These are phyloP conservation scores for Pseudevernia furfuracea DNA, from an alignment of 495 filamentous ascomycete species.

Conservation along the genomic window DNA sequence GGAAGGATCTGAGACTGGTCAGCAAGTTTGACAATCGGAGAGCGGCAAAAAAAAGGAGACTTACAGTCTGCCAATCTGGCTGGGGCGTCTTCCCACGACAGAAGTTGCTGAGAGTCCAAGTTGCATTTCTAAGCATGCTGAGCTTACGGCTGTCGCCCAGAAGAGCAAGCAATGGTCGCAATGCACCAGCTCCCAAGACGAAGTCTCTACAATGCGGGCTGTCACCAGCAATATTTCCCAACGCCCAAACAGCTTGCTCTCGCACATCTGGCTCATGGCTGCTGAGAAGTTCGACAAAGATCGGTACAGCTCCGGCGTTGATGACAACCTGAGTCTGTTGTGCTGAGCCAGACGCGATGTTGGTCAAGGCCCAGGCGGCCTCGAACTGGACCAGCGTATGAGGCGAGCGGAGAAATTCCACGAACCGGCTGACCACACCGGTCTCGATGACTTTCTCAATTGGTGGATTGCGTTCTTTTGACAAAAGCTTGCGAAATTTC, in stretches of 20 bases:
- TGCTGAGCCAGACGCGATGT: slow-evolving; percentile 96
- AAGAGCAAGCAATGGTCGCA: slow-evolving; percentile 78
- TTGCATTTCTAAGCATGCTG: slow-evolving; percentile 98
- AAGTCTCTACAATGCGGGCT: slow-evolving; percentile 96
- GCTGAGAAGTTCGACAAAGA: slow-evolving; percentile 90
- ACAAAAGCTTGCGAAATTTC: slow-evolving; percentile 95
- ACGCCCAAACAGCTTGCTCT: slow-evolving; percentile 97
- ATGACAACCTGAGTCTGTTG: slow-evolving; percentile 98
- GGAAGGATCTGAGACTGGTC: slow-evolving; percentile 67
- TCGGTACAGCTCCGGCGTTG: slow-evolving; percentile 94
- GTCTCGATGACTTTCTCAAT: slow-evolving; percentile 99
- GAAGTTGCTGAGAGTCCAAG: slow-evolving; percentile 99
- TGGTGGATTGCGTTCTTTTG: slow-evolving; percentile 97
- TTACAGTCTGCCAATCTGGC: slow-evolving; percentile 93
- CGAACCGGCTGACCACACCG: slow-evolving; percentile 93
- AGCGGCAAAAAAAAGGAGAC: slow-evolving; percentile 28
- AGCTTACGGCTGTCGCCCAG: slow-evolving; percentile 97
- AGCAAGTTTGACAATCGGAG: slow-evolving; percentile 12
- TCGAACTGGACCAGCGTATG: slow-evolving; percentile 99
- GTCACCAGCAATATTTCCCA: slow-evolving; percentile 98
- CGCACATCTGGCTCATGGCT: slow-evolving; percentile 97
- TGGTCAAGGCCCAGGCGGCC: slow-evolving; percentile 98
- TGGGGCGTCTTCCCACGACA: slow-evolving; percentile 99
- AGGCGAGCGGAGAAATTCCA: slow-evolving; percentile 95
- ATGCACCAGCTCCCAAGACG: slow-evolving; percentile 80